Base-by-base conservation (phyloP, 2,329 filamentous ascomycete genomes). In the Elsinoe fawcettii region DNA sequence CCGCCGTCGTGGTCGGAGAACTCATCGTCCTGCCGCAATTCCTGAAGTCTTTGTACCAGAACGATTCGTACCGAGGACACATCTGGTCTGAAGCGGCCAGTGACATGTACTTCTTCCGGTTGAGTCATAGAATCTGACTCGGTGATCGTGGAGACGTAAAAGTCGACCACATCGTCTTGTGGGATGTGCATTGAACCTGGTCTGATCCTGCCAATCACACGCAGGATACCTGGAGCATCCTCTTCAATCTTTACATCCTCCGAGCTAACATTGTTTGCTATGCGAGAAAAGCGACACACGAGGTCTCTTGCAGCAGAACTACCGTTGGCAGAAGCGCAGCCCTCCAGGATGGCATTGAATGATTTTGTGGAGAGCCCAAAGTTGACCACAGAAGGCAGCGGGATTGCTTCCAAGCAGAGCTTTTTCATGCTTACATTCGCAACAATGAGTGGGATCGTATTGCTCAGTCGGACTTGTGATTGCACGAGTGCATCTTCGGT, bases 321-420 rank as follows among this genome's bases (percentile, higher is more conserved):
- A 56, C 77, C 78, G 47, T 76, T 73, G 0, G 70, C 70, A 25
- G 77, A 73, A 2, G 80, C 75, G 7, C 83, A 71, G n/a, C 77
- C 80, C 43, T 75, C 71, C 5, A 87, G 75, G 5, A 83, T 60
- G 16, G 65, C 63, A 60, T 82, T 77, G 71, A 83, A 82, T 5
- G 76, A 67, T 2, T 66, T 64, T 0, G 71, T 63, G 11, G 36
- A 46, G 8, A 67, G 49, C 12, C 22, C 37, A 43, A 66, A 23
- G 18, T 22, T 58, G 23, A 37, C 22, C 25, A 37, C 53, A 47
- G 22, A 65, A 65, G 47, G 43, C n/a, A 56, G 7, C 5, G 9
- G 9, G 18, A 51, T 18, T 12, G 23, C 22, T 51, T 53, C 68
- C 66, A 46, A 67, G 60, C 59, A 69, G 66, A 49, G 66, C 63